Conservation (phyloP, 805 yeast genomes). For the Zygosaccharomyces siamensis region DNA sequence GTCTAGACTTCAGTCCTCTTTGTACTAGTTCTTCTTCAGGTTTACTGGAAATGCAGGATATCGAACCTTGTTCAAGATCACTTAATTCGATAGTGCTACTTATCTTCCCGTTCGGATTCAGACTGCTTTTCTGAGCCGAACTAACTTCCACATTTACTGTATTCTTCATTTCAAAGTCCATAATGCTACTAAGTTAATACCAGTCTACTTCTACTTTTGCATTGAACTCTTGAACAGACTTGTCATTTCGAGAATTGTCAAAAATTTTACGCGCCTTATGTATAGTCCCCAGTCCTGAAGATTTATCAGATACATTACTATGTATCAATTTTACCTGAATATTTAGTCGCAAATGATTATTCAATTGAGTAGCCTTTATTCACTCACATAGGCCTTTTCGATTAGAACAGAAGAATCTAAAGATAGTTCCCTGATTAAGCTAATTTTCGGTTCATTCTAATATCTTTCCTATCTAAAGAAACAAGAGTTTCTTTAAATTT, state of each 20-base stretch:
- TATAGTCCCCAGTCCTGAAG: not conserved
- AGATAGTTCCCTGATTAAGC: not conserved
- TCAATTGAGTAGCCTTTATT: not conserved
- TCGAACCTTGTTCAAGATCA: slow-evolving; percentile 1
- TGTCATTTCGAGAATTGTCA: not conserved
- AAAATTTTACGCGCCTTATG: not conserved
- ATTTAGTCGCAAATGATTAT: not conserved
- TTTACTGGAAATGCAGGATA: not conserved
- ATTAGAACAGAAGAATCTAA: not conserved
- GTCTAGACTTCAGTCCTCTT: slow-evolving; percentile 16
- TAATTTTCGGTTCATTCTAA: not conserved
- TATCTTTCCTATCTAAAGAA: not conserved
- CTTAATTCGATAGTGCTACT: not conserved
- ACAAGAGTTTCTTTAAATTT: not conserved
- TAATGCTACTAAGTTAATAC: not conserved
- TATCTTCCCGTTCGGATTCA: not conserved
- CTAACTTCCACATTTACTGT: not conserved
- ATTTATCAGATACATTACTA: not conserved
- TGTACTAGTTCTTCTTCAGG: not conserved
- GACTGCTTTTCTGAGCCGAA: not conserved
- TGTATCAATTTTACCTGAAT: not conserved
- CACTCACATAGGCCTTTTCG: not conserved
- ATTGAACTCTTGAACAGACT: not conserved
- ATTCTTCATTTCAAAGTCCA: slow-evolving; percentile 1
- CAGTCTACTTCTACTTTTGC: not conserved